Evolutionary conservation across 305 asterid genomes (phyloP).

Genomic region (Rubia tinctorum): DNA sequence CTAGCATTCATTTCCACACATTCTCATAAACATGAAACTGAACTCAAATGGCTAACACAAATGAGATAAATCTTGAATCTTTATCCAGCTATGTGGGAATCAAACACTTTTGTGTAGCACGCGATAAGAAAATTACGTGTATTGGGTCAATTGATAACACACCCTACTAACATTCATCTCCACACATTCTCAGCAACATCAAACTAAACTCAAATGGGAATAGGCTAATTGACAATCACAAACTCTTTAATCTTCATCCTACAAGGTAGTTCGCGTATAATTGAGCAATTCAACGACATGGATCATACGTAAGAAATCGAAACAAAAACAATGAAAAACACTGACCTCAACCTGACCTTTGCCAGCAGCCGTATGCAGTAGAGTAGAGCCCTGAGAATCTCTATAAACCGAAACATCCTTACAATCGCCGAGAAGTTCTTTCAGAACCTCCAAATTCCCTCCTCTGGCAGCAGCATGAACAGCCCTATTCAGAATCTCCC

Average conservation of each 20-base stretch:
- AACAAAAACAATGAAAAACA: constrained; percentile 1
- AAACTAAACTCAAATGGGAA: too few relatives aligned
- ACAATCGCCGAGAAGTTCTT: constrained; percentile 50
- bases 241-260: too few relatives aligned
- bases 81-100: too few relatives aligned
- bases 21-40: background rate
- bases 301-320: background rate
- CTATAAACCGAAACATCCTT: constrained; percentile 55
- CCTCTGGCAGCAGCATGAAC: constrained; percentile 87
- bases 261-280: too few relatives aligned
- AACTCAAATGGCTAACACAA: background rate
- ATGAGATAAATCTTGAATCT: too few relatives aligned
- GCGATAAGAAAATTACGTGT: too few relatives aligned
- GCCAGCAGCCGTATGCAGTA: constrained; percentile 74
- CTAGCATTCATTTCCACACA: too few relatives aligned
- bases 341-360: constrained; percentile 76
- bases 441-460: constrained; percentile 60
- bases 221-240: too few relatives aligned
- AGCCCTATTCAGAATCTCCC: constrained; percentile 63
- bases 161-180: too few relatives aligned
- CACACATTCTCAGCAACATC: too few relatives aligned
- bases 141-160: too few relatives aligned
- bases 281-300: background rate
- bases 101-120: too few relatives aligned
- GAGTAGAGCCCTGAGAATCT: constrained; percentile 67